Percentiles rank a stretch among this genome's conserved stretches.
Evolutionary conservation across 176 grass and related monocot species (phyloP).

Genomic region (Eremochloa ophiuroides): DNA sequence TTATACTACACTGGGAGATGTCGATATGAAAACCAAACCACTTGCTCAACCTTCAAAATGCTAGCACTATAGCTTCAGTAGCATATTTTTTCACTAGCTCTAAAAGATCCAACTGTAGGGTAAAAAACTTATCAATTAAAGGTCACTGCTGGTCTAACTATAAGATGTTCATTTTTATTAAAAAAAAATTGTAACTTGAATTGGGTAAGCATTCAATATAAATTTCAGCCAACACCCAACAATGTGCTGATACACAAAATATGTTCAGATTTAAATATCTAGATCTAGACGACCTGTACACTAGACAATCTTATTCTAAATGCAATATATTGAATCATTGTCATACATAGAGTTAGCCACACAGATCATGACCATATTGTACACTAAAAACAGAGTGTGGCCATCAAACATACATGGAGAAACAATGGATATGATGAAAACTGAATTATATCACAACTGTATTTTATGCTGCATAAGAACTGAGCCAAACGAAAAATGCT

Average conservation of each 20-base stretch:
- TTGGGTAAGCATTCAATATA: not conserved
- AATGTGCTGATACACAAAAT: not conserved
- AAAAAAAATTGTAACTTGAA: not conserved
- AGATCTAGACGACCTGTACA: not conserved
- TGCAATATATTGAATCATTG: not conserved
- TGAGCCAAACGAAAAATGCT: not conserved
- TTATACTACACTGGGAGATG: not conserved
- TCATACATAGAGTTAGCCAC: not conserved
- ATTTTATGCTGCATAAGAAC: not conserved
- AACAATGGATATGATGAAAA: not conserved
- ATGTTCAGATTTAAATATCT: not conserved
- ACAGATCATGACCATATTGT: not conserved
- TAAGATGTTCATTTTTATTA: not conserved
- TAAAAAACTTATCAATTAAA: not conserved
- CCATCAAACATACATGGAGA: not conserved
- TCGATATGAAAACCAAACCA: constrained; percentile 19
- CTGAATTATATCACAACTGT: not conserved
- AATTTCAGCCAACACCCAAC: not conserved
- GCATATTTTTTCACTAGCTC: not conserved
- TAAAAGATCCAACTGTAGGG: not conserved
- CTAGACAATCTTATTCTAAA: not conserved
- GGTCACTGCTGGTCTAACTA: not conserved
- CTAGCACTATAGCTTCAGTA: not conserved
- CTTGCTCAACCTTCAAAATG: not conserved
- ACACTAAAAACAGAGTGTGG: not conserved